Evolutionary conservation across 805 yeast genomes (phyloP).

Genomic region (Kluyveromyces siamensis): DNA sequence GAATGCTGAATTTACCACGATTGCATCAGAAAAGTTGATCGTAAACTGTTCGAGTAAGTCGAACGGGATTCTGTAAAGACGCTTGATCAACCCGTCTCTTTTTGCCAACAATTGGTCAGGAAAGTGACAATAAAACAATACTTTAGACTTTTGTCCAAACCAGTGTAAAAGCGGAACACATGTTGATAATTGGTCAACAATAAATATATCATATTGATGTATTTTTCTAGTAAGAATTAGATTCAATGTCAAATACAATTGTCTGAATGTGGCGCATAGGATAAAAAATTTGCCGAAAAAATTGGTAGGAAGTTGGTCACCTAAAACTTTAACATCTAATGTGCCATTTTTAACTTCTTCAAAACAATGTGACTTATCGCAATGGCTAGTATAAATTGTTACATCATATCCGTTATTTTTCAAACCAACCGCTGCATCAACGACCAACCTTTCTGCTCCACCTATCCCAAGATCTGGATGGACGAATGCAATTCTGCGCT

Average conservation of each 20-base stretch:
- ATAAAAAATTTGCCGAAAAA: slow-evolving; percentile 63
- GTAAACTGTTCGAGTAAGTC: slow-evolving; percentile 78
- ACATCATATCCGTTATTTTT: slow-evolving; percentile 59
- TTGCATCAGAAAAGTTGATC: slow-evolving; percentile 62
- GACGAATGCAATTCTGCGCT: slow-evolving; percentile 64
- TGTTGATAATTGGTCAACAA: slow-evolving; percentile 83
- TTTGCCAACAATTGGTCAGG: slow-evolving; percentile 79
- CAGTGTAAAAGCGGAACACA: slow-evolving; percentile 59
- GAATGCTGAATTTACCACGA: slow-evolving; percentile 83
- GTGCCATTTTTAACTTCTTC: slow-evolving; percentile 66
- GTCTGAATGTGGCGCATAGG: slow-evolving; percentile 76
- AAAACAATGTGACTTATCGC: slow-evolving; percentile 79
- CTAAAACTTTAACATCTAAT: slow-evolving; percentile 61
- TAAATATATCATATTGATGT: slow-evolving; percentile 52
- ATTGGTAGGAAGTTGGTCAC: slow-evolving; percentile 75
- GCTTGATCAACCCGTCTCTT: slow-evolving; percentile 45
- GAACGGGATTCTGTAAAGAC: slow-evolving; percentile 70
- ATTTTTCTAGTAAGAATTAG: slow-evolving; percentile 40
- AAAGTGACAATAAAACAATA: slow-evolving; percentile 89
- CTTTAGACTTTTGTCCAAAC: slow-evolving; percentile 36
- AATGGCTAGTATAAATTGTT: slow-evolving; percentile 77
- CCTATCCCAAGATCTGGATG: slow-evolving; percentile 97
- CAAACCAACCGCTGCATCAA: slow-evolving; percentile 87
- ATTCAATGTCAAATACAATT: slow-evolving; percentile 50
- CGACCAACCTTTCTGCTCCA: slow-evolving; percentile 96